Base-by-base conservation (phyloP, 495 filamentous ascomycete genomes). In the Cercophora samala region DNA sequence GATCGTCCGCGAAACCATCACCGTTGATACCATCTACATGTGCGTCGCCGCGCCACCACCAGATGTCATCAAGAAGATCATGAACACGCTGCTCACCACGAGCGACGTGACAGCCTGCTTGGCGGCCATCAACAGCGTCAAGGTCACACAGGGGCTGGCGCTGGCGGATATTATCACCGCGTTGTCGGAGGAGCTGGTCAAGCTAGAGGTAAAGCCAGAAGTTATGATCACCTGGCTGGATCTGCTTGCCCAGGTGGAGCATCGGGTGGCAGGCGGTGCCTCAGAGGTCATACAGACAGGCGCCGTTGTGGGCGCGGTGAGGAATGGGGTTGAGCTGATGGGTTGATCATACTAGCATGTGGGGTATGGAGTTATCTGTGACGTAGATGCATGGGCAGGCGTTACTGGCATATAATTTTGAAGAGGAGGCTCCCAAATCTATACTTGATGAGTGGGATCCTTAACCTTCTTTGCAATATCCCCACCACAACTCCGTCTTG, bases 1-100 rank as follows among this genome's bases (percentile, higher is more conserved):
- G 62, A 87, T 90, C 32, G 77, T 85, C n/a, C 85, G 91, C 17
- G 94, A 97, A 68, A 83, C 84, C 11, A 96, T 98, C 80, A 97
- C 93, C 24, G 90, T 92, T 68, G 84, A 89, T 55, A 93, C 93
- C 5, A 97, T 99, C 74, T 98, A 96, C 82, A 91, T 96, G 78
- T 99, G 95, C 77, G 95, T 99, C 74, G 96, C 96, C 29, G 93
- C 95, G 0, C 95, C 95, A 9, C 94, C 95, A 73, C 96, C 95
- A 0, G 84, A 86, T 1, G 95, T 97, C 73, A 97, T 98, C 70
- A 82, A 86, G 70, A 84, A 90, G 68, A 99, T 99, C 68, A 82
- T 91, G 62, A 82, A 87, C 67, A 97, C 93, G 3, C 85, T 99
- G 26, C 85, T 98, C 5, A 87, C 82, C 19, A 96, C 89, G 3